phyloP scores from a whole-genome alignment of 257 asterid species.

The Plantago ovata region DNA sequence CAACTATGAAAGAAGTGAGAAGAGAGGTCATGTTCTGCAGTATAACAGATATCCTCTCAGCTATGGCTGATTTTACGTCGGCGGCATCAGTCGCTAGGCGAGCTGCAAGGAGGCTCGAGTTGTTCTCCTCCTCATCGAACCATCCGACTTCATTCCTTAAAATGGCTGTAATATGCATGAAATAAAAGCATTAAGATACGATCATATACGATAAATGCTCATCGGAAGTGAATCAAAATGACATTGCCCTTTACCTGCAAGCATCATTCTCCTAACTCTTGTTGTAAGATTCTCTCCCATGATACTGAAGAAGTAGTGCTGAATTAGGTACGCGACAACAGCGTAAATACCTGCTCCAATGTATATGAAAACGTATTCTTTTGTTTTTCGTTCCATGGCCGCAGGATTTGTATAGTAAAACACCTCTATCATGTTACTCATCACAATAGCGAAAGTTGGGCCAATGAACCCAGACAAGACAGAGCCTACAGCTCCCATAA shows the following conservation, averaged over 20 bases:
- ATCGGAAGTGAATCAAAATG: background rate
- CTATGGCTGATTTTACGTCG: constrained; percentile 92
- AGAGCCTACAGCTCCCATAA: constrained; percentile 95
- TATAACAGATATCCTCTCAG: constrained; percentile 95
- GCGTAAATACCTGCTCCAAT: constrained; percentile 93
- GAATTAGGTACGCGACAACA: constrained; percentile 82
- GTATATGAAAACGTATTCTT: constrained; percentile 82
- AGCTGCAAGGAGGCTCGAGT: constrained; percentile 83
- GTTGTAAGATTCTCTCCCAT: constrained; percentile 98
- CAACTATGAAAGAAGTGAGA: constrained; percentile 92
- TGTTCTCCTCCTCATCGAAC: constrained; percentile 98
- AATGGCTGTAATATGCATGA: constrained; percentile 47
- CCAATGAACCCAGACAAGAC: constrained; percentile 89
- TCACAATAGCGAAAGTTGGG: constrained; percentile 88
- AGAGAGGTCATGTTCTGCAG: constrained; percentile 98
- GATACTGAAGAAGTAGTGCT: constrained; percentile 95
- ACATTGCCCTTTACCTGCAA: constrained; percentile 57
- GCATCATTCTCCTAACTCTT: constrained; percentile 97
- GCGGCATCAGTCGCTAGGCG: constrained; percentile 96
- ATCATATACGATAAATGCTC: background rate
- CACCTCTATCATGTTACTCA: constrained; percentile 96
- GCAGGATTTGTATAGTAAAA: constrained; percentile 73
- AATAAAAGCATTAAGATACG: background rate
- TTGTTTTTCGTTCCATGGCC: constrained; percentile 79
- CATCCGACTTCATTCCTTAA: constrained; percentile 96